Evolutionary conservation across 2,329 filamentous ascomycete genomes (phyloP).

Genomic region (Ceratocystis ficicola): DNA sequence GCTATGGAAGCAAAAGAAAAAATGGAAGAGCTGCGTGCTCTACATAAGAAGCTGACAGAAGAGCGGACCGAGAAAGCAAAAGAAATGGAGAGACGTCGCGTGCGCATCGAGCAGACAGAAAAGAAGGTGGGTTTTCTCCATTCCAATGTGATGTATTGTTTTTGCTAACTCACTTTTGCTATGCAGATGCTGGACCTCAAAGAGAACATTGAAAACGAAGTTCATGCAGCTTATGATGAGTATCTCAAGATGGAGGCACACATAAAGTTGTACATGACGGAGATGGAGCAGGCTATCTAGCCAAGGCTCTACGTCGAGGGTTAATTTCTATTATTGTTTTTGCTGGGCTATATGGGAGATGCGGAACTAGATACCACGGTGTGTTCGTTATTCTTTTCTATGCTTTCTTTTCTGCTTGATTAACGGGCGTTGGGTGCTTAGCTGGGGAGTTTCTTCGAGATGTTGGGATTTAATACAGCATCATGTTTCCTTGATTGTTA

Average conservation of each 20-base stretch:
- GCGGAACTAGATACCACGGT: not conserved
- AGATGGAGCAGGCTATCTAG: conserved; percentile 84
- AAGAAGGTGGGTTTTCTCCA: conserved; percentile 60
- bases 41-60: conserved; percentile 69
- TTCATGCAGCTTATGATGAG: conserved; percentile 80
- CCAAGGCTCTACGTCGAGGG: not conserved
- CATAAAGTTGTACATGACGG: conserved; percentile 93
- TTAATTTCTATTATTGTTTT: conserved; percentile 2
- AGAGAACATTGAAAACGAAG: conserved; percentile 91
- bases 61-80: conserved; percentile 77
- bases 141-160: not conserved
- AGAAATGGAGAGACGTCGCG: conserved; percentile 81
- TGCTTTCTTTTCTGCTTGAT: conserved; percentile 9
- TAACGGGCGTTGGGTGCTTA: conserved; percentile 13
- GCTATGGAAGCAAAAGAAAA: conserved; percentile 67
- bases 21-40: conserved; percentile 76
- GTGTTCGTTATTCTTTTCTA: conserved; percentile 15
- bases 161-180: conserved; percentile 20
- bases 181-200: conserved; percentile 88
- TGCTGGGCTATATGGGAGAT: not conserved
- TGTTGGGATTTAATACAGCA: not conserved
- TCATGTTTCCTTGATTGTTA: conserved; percentile 2
- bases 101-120: conserved; percentile 95
- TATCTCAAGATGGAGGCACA: conserved; percentile 97
- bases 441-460: conserved; percentile 1